These are phyloP conservation scores for Penicillium sp. DNA, from an alignment of 2,329 filamentous ascomycete genomes.

Conservation along the genomic window DNA sequence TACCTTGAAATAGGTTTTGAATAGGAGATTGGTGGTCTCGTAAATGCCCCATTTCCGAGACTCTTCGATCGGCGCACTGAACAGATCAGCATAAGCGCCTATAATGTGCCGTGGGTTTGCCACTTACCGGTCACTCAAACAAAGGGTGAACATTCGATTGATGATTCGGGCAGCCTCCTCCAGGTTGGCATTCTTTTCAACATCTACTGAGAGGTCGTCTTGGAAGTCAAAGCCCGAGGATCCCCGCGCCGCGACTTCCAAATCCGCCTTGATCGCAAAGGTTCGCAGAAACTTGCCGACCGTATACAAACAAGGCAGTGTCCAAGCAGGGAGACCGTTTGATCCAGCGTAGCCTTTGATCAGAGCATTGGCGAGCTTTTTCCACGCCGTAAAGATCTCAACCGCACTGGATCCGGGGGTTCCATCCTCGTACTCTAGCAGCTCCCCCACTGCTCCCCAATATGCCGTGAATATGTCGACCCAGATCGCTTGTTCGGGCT, in stretches of 20 bases:
- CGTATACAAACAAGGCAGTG: conserved; percentile 81
- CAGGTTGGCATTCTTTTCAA: conserved; percentile 73
- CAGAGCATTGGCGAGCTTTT: conserved; percentile 69
- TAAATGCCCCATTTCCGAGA: conserved; percentile 98
- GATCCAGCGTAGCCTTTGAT: conserved; percentile 72
- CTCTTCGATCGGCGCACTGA: conserved; percentile 72
- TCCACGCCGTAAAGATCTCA: conserved; percentile 85
- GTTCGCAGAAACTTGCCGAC: conserved; percentile 78
- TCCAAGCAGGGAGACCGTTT: conserved; percentile 75
- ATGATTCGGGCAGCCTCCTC: conserved; percentile 87
- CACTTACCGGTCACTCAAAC: conserved; percentile 76
- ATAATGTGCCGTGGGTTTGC: not conserved
- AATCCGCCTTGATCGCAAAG: conserved; percentile 88
- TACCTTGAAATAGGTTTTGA: conserved; percentile 95
- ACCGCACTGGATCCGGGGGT: conserved; percentile 58
- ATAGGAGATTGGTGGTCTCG: conserved; percentile 86
- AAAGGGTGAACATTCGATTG: conserved; percentile 86
- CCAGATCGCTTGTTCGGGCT: conserved; percentile 73
- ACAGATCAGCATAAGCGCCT: conserved; percentile 7
- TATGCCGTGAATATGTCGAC: conserved; percentile 75
- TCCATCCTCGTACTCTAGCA: conserved; percentile 60
- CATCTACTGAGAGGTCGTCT: conserved; percentile 74
- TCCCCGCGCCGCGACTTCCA: conserved; percentile 51
- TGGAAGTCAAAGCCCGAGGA: conserved; percentile 53
- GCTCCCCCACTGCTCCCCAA: conserved; percentile 73